A percentile compares a stretch with the other conserved stretches of the same genome.
Evolutionary conservation across 2,329 filamentous ascomycete genomes (phyloP).

Genomic region (Talaromyces sp.): DNA sequence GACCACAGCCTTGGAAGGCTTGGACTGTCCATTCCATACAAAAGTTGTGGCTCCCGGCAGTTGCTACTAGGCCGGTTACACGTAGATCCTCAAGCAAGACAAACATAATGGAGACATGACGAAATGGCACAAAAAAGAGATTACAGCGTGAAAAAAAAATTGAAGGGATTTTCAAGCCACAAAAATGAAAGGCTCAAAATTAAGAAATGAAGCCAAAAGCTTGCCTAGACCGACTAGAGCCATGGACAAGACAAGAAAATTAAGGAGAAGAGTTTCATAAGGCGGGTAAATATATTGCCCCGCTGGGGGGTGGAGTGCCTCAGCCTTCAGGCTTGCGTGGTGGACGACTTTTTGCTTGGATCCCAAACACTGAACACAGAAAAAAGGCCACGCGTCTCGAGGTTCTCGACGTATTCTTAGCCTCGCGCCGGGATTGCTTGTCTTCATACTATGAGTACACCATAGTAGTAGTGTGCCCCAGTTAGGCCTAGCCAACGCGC

Average conservation of each 20-base stretch:
- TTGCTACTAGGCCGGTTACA: background rate
- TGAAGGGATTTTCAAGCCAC: background rate
- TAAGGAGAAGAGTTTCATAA: background rate
- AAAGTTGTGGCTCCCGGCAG: background rate
- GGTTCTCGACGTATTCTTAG: background rate
- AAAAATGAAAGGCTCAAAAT: background rate
- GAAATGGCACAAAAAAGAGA: background rate
- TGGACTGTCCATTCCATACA: background rate
- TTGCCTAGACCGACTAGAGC: background rate
- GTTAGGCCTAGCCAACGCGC: background rate
- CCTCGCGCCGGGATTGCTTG: background rate
- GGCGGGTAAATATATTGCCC: background rate
- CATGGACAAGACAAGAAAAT: background rate
- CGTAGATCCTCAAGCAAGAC: background rate
- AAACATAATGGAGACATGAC: background rate
- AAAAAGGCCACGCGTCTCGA: background rate
- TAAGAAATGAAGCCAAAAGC: background rate
- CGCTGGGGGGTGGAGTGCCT: background rate
- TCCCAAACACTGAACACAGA: background rate
- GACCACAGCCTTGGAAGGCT: background rate
- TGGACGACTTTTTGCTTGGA: background rate
- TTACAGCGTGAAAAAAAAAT: background rate
- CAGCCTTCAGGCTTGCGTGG: background rate
- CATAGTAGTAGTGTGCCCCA: background rate
- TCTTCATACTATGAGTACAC: background rate